phyloP scores from a whole-genome alignment of 2,329 filamentous ascomycete species.

The Diaporthe destruens region DNA sequence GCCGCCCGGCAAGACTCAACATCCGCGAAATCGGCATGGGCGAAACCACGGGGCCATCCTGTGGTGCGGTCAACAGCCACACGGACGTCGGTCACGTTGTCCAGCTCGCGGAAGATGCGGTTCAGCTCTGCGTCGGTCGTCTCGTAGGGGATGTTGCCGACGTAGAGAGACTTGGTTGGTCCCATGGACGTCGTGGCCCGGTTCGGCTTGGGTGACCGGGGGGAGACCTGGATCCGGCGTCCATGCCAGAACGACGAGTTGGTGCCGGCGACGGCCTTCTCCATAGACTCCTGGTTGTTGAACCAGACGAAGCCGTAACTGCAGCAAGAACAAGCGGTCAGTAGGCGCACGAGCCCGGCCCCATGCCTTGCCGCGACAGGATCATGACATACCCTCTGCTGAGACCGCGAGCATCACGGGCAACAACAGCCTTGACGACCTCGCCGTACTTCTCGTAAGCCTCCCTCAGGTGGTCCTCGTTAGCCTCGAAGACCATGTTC shows the following conservation, averaged over 20 bases:
- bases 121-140: conserved; percentile 88
- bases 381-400: conserved; percentile 51
- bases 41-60: conserved; percentile 85
- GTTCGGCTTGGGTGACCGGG: conserved; percentile 37
- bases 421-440: conserved; percentile 46
- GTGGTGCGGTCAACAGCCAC: conserved; percentile 86
- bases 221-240: conserved; percentile 49
- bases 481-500: conserved; percentile 54
- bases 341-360: neutral
- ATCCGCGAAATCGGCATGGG: conserved; percentile 83
- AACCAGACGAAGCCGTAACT: conserved; percentile 54
- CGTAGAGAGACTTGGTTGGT: conserved; percentile 67
- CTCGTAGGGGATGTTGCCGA: conserved; percentile 89
- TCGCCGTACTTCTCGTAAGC: conserved; percentile 51
- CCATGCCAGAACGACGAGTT: conserved; percentile 56
- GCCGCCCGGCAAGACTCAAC: conserved; percentile 74
- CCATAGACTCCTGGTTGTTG: conserved; percentile 42
- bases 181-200: neutral
- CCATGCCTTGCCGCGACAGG: neutral
- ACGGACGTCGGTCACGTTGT: conserved; percentile 80
- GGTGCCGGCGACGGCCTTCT: conserved; percentile 47
- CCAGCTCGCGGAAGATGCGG: conserved; percentile 77
- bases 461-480: conserved; percentile 51
- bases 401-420: conserved; percentile 51
- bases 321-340: conserved; percentile 33